Evolutionary conservation across 208 protist genomes (phyloP).

Genomic region (Histomonas meleagridis): DNA sequence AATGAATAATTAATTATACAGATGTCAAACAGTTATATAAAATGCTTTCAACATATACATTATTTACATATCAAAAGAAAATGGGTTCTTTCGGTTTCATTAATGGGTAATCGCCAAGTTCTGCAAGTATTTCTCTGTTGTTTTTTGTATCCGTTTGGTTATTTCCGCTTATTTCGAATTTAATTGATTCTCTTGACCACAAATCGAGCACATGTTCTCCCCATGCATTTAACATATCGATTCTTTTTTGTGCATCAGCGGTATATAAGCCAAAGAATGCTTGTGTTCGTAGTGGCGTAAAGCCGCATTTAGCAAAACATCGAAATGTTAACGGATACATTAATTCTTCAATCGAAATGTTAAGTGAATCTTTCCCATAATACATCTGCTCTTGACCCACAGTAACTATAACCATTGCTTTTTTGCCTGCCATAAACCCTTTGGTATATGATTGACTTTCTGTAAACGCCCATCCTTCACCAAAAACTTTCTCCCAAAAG

Average conservation of each 20-base stretch:
- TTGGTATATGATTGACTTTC: neutral
- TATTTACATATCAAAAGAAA: no score
- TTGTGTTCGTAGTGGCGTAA: conserved; percentile 2
- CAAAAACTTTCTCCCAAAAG: conserved; percentile 33
- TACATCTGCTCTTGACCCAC: neutral
- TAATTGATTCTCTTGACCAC: neutral
- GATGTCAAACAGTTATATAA: no score
- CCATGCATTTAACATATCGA: conserved; percentile 23
- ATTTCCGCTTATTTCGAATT: neutral
- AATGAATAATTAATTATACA: no score
- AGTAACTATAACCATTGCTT: conserved; percentile 6
- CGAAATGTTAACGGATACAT: conserved; percentile 20
- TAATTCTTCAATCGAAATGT: conserved; percentile 12
- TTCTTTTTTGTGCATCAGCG: neutral
- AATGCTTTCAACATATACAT: no score
- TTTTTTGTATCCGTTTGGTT: no score
- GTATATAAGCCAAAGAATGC: conserved; percentile 8
- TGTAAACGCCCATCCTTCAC: conserved; percentile 23
- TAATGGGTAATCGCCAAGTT: neutral
- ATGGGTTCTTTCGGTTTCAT: neutral
- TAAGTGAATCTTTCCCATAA: conserved; percentile 6
- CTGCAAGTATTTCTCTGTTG: neutral
- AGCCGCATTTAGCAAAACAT: conserved; percentile 22
- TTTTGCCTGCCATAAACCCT: conserved; percentile 11
- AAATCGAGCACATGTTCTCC: neutral